These are phyloP conservation scores for Boeremia lycopersici DNA, from an alignment of 2,329 filamentous ascomycete genomes.

Conservation along the genomic window DNA sequence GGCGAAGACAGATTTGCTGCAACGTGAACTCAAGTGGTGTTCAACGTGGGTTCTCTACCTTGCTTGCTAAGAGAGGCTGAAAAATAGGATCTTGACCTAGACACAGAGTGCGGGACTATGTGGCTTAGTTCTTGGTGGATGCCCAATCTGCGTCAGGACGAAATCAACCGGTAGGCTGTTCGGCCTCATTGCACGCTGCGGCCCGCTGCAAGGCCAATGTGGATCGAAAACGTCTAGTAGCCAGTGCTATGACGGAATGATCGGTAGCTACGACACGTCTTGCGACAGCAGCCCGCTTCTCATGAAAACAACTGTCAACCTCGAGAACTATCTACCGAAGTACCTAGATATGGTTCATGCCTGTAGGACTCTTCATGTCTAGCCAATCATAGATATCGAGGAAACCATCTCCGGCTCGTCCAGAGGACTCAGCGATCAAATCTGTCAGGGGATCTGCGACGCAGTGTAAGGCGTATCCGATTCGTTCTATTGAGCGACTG, in stretches of 20 bases:
- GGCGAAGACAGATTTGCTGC: neutral
- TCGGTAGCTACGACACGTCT: neutral
- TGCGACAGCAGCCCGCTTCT: neutral
- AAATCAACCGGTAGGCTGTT: slow-evolving; percentile 9
- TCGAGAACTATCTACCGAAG: neutral
- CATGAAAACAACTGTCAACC: neutral
- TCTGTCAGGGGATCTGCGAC: neutral
- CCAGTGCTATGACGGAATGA: slow-evolving; percentile 13
- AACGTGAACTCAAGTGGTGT: neutral
- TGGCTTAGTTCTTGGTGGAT: slow-evolving; percentile 13
- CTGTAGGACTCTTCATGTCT: neutral
- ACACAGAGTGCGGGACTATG: slow-evolving; percentile 4
- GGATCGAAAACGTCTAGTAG: slow-evolving; percentile 14
- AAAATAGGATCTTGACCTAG: neutral
- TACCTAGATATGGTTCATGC: neutral
- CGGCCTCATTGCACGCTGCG: slow-evolving; percentile 18
- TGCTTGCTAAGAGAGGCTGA: slow-evolving; percentile 1
- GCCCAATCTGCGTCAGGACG: slow-evolving; percentile 10
- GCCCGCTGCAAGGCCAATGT: slow-evolving; percentile 13
- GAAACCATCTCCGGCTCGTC: neutral
- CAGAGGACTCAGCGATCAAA: neutral
- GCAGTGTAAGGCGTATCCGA: neutral
- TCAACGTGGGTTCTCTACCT: neutral
- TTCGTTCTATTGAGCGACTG: neutral
- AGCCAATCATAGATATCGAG: neutral